phyloP scores from a whole-genome alignment of 2,329 filamentous ascomycete species.

The Pseudogymnoascus verrucosus region DNA sequence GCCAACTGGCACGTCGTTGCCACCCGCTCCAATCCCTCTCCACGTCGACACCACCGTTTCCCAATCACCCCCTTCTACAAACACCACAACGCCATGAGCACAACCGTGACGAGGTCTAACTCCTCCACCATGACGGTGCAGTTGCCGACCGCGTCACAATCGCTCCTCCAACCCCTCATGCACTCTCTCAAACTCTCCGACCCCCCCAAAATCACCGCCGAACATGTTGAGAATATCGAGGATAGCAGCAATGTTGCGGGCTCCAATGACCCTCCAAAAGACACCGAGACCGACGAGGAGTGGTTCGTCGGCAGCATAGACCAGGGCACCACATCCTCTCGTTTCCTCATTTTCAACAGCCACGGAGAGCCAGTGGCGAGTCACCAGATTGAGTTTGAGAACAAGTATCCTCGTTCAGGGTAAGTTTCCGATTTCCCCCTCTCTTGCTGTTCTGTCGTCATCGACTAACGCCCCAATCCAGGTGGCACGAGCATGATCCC shows the following conservation, averaged over 20 bases:
- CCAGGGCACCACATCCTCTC: slow-evolving; percentile 81
- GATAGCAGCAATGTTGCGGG: not conserved
- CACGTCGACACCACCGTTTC: not conserved
- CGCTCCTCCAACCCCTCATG: not conserved
- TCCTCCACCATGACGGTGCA: slow-evolving; percentile 1
- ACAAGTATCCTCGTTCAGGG: slow-evolving; percentile 79
- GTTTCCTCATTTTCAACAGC: slow-evolving; percentile 85
- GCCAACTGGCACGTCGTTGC: not conserved
- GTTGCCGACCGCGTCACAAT: not conserved
- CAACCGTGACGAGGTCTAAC: not conserved
- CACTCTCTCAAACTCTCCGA: not conserved
- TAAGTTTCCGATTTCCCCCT: slow-evolving; percentile 38
- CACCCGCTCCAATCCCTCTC: not conserved
- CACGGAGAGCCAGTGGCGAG: slow-evolving; percentile 68
- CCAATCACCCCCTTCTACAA: not conserved
- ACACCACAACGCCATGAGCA: not conserved
- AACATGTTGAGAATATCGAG: not conserved
- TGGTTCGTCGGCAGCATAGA: slow-evolving; percentile 83
- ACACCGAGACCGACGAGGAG: slow-evolving; percentile 29
- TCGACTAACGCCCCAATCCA: slow-evolving; percentile 28
- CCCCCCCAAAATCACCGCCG: not conserved
- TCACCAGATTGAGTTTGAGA: slow-evolving; percentile 81
- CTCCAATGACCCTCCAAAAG: slow-evolving; percentile 7
- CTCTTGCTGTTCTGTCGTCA: not conserved
- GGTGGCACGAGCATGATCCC: slow-evolving; percentile 82